Base-by-base conservation (phyloP, 345 rosid genomes). In the Eucalyptus victrix region DNA sequence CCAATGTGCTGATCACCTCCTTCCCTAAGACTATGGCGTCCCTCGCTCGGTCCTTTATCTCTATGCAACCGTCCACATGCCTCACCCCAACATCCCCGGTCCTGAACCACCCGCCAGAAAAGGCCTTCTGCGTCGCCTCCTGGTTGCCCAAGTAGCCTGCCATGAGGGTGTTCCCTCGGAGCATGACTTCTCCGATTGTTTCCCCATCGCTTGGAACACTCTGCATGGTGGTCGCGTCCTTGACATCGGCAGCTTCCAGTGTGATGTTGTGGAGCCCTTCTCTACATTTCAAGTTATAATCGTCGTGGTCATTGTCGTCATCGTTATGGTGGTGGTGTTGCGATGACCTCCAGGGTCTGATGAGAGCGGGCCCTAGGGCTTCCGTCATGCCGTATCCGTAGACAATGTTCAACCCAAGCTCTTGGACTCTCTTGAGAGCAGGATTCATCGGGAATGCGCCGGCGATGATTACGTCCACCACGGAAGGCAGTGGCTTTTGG, bases 321-420 rank as follows among this genome's bases (percentile, higher is more conserved):
- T 12, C 1, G 1, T 90, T 10, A 9, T 72, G 80, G 26, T 89
- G 54, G 8, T 65, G 76, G 37, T n/a, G 76, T 26, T 90, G 89
- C 17, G 86, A 34, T 89, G 76, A 65, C 19, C 37, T 91, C 93
- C 92, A 93, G 9, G 93, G 93, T 45, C 89, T 88, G 45, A 93
- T 91, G 50, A 91, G 90, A 3, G 92, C 91, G 21, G 95, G 94
- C 17, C 96, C 97, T 1, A 95, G 93, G 12, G 89, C 91, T 85
- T 95, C 97, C 1, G 96, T 95, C 97, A 95, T 94, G 16, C 97
- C 97, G 49, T 94, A 94, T 3, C 93, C 97, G 47, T 91, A 80
- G 18, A 88, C 72, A 21, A 93, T 94, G 34, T 30, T 88, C 34
- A 94, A 95, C 23, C 97, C 97, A 85, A 94, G 90, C 18, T 90